A percentile compares a stretch with the other conserved stretches of the same genome.
Evolutionary conservation across 2,329 filamentous ascomycete species (phyloP).

Genomic region (Pseudogymnoascus sp.): DNA sequence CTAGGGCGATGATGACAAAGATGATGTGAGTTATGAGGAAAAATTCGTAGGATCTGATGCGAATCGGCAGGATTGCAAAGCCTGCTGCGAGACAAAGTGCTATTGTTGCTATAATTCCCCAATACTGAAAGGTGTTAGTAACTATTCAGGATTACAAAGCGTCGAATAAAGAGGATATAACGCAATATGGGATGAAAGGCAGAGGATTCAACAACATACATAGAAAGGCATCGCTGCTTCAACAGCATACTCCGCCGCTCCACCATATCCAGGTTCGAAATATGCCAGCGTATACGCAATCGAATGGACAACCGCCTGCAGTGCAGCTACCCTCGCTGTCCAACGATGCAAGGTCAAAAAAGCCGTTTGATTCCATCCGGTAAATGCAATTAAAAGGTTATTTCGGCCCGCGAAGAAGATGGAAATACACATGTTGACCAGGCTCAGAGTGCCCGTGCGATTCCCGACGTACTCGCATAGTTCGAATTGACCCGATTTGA

Average conservation of each 20-base stretch:
- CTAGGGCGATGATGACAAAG: conserved; percentile 12
- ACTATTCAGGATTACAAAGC: too few species aligned
- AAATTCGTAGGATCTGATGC: conserved; percentile 14
- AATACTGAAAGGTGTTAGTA: conserved; percentile 17
- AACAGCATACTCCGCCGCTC: conserved; percentile 7
- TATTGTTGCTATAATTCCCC: conserved; percentile 32
- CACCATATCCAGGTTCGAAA: conserved; percentile 18
- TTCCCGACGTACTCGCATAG: conserved; percentile 14
- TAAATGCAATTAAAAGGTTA: conserved; percentile 17
- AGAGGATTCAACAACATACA: conserved; percentile 9
- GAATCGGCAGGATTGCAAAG: neutral
- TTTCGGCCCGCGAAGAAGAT: conserved; percentile 18
- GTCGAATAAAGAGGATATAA: neutral
- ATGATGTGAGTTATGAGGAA: conserved; percentile 16
- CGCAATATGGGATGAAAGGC: too few species aligned
- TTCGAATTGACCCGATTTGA: neutral
- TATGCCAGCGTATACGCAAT: conserved; percentile 34
- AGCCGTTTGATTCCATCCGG: conserved; percentile 9
- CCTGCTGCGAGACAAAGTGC: neutral
- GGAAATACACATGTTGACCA: conserved; percentile 15
- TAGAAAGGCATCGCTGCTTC: conserved; percentile 9
- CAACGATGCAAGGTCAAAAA: conserved; percentile 34
- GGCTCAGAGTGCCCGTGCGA: conserved; percentile 16
- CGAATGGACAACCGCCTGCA: conserved; percentile 41
- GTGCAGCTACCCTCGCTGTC: conserved; percentile 37